Evolutionary conservation across 2,329 filamentous ascomycete species (phyloP).

Genomic region (Arthroderma sp.): DNA sequence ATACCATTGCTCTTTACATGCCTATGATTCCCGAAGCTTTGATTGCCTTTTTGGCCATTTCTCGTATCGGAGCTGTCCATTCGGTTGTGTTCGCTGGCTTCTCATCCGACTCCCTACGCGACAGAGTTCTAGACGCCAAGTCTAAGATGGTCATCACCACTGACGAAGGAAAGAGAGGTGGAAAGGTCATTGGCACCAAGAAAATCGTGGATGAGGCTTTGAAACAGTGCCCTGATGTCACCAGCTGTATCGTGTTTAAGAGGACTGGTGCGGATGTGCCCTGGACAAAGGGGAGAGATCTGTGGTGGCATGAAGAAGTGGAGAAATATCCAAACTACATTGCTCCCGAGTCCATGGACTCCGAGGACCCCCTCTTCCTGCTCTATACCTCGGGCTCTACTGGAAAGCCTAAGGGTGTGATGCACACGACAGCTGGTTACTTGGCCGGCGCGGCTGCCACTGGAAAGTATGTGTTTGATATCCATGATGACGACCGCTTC

Average conservation of each 20-base stretch:
- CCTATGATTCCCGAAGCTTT: constrained; percentile 98
- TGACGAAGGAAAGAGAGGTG: constrained; percentile 94
- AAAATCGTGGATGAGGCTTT: constrained; percentile 97
- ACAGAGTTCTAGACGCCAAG: constrained; percentile 81
- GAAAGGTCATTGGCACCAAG: constrained; percentile 95
- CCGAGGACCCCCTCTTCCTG: constrained; percentile 92
- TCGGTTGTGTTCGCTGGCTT: constrained; percentile 97
- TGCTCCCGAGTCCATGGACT: constrained; percentile 73
- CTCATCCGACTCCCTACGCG: constrained; percentile 87
- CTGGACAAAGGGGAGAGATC: constrained; percentile 76
- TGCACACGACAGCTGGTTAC: constrained; percentile 95
- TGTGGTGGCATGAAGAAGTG: constrained; percentile 98
- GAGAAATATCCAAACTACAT: constrained; percentile 94
- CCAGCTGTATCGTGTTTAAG: constrained; percentile 80
- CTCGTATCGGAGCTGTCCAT: constrained; percentile 88
- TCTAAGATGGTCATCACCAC: constrained; percentile 93
- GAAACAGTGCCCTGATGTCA: constrained; percentile 85
- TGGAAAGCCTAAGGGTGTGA: constrained; percentile 95
- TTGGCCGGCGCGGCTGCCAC: constrained; percentile 86
- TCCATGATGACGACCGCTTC: constrained; percentile 84
- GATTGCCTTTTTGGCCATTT: constrained; percentile 78
- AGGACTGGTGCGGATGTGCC: constrained; percentile 87
- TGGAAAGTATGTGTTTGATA: constrained; percentile 97
- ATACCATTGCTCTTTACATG: constrained; percentile 92
- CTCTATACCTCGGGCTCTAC: constrained; percentile 97